Conservation (phyloP, 352 stramenopile species). For the Pythium rishiriense region DNA sequence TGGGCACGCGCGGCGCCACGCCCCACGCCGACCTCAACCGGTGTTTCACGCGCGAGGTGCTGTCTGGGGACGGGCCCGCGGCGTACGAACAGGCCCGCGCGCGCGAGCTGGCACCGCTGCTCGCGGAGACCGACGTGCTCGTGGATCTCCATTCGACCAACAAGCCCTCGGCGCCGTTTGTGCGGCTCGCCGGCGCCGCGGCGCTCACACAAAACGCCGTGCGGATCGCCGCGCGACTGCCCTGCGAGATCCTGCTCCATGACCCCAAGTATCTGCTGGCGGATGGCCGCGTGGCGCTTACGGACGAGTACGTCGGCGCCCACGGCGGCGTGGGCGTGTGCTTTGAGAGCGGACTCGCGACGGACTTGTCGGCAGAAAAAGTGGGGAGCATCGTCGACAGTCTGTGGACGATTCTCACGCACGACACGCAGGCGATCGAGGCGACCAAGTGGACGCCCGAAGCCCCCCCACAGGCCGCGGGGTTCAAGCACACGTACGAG, state of each 20-base stretch:
- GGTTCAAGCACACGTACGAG: constrained; percentile 38
- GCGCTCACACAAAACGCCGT: constrained; percentile 30
- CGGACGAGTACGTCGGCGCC: constrained; percentile 68
- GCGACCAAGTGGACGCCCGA: constrained; percentile 15
- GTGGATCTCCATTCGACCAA: constrained; percentile 82
- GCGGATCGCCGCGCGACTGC: constrained; percentile 40
- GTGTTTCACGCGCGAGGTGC: constrained; percentile 49
- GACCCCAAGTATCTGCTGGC: constrained; percentile 61
- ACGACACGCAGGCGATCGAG: constrained; percentile 41
- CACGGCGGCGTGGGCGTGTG: constrained; percentile 64
- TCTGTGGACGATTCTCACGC: constrained; percentile 49
- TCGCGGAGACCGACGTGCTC: constrained; percentile 55
- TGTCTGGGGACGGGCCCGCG: constrained; percentile 9
- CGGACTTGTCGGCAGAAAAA: constrained; percentile 49
- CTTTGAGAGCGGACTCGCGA: constrained; percentile 67
- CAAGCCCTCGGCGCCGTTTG: constrained; percentile 66
- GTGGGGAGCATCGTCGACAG: constrained; percentile 42
- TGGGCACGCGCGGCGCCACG: constrained; percentile 50
- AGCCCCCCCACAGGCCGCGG: background rate
- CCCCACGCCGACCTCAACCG: constrained; percentile 69
- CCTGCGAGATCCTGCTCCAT: constrained; percentile 61
- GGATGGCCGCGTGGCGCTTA: constrained; percentile 56
- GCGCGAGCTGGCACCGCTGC: constrained; percentile 52
- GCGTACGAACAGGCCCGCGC: constrained; percentile 59
- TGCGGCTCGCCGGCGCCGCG: constrained; percentile 51